Base-by-base conservation (phyloP, 768 basidiomycete species). In the Agrocybe pediades region DNA sequence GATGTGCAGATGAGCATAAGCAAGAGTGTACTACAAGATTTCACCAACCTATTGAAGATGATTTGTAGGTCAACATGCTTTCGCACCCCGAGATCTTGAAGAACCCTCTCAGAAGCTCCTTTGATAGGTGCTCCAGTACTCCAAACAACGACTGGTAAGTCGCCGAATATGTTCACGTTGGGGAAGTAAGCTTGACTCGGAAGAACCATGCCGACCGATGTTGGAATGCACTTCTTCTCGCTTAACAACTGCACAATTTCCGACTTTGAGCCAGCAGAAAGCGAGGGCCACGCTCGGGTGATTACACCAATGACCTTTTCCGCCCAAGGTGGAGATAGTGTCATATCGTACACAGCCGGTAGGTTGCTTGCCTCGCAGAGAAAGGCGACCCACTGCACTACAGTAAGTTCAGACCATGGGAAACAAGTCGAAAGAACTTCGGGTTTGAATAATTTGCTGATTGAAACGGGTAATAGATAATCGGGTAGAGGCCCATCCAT, bases 51-150 rank as follows among this genome's bases (percentile, higher is more conserved):
- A 49, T 88, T 83, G 65, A 99, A 99, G n/a, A 99, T 81, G 2
- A 97, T 75, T 67, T 98, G 95, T 1, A 98, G 76, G 55, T 98
- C 91, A 6, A 98, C 93, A 58, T 95, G 94, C 65, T 86, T 92
- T 16, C 93, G 82, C 9, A 98, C 92, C 9, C 94, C 96, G 0
- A 98, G 71, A 1, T 79, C 81, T 24, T 82, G 74, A 6, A 94
- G 69, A 2, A 92, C 67, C 57, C 82, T 87, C 65, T 95, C 93
- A 59, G 92, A 65, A 4, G 75, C 69, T 0, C 86, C 87, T 65
- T 90, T 93, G 59, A 95, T 74, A 0, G 66, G 49, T 1, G 72
- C 61, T 2, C 82, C 84, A 5, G 87, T 90, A 1, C 91, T 81
- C 41, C 97, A 72, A 1, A 74, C 79, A 6, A 95, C 85, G 40